Evolutionary conservation across 768 basidiomycete species (phyloP), one percentile per base, ranked within the genome.

Genomic region (Coprinopsis sp.): DNA sequence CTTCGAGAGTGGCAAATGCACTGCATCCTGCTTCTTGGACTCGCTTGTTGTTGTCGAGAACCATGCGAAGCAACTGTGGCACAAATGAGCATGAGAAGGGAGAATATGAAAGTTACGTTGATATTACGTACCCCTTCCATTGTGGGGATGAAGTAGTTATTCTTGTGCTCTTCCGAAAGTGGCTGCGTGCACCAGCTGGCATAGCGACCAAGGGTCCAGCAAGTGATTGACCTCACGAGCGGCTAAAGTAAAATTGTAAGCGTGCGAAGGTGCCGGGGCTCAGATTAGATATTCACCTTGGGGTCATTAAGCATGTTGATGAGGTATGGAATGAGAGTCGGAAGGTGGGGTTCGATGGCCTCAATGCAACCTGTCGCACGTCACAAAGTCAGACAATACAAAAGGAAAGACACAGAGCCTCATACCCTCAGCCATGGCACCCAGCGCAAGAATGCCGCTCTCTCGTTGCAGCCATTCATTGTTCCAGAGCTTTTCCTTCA

Each of bases 21-120:
- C 91, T 94, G 67, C 96, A 99, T 7, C 96, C 96, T 3, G 96
- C 96, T 67, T 99, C 96, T 70, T 99, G 96, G 1, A 99, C 96
- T 21, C 93, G 87, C 68, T 99, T 98, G 71, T 99, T 98, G 64
- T 91, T 90, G 63, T 99, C 96, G 42, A 98, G 71, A 14, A 97
- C 93, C 90, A 95, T 97, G 45, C 91, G 84, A 49, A 99, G 82
- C 38, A 99, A 82, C 95, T 98, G 55, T n/a, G 33, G 22, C 1
- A n/a, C 37, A 13, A 24, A 36, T 36, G 25, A 13, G 33, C 29
- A 3, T 46, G 24, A 38, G 34, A 25, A 12, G 24, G 27, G 31
- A 43, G 37, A 7, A 30, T 47, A 19, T 44, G 51, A 21, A 36
- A 31, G 6, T 30, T 54, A 31, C 21, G 40, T 29, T 8, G 44